Percentiles rank a stretch among this genome's conserved stretches.
phyloP scores from a whole-genome alignment of 2,329 filamentous ascomycete genomes.

The Helminthosporium solani region DNA sequence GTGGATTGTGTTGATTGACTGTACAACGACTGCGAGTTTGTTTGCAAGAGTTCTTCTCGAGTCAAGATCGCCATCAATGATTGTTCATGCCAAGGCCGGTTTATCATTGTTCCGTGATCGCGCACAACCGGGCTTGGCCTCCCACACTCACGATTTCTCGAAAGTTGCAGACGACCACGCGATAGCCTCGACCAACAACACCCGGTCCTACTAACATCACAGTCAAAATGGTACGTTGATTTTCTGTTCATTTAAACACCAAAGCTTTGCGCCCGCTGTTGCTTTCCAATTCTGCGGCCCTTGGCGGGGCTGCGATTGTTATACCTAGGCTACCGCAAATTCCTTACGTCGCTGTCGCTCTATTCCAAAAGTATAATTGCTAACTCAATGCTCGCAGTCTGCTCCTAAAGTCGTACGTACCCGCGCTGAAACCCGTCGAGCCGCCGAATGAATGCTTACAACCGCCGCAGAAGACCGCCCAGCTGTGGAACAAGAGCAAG shows the following conservation, averaged over 20 bases:
- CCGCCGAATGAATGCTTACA: constrained; percentile 41
- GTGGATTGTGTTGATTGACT: no score
- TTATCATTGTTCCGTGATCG: constrained; percentile 1
- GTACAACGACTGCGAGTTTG: background rate
- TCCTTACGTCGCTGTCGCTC: constrained; percentile 22
- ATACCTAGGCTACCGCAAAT: constrained; percentile 3
- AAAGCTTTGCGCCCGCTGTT: constrained; percentile 15
- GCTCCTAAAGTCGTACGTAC: constrained; percentile 61
- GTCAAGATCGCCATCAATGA: no score
- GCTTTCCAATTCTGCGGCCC: constrained; percentile 1
- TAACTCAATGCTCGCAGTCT: constrained; percentile 51
- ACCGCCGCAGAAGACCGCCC: constrained; percentile 69
- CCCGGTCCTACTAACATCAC: constrained; percentile 39
- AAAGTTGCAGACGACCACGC: constrained; percentile 39
- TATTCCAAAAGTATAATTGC: constrained; percentile 20
- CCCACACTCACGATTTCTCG: constrained; percentile 16
- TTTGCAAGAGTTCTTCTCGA: no score
- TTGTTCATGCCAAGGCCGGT: background rate
- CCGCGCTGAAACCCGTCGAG: constrained; percentile 13
- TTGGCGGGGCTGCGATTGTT: constrained; percentile 1
- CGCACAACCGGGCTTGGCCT: constrained; percentile 17
- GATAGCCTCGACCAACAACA: constrained; percentile 39
- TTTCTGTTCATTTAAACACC: constrained; percentile 15
- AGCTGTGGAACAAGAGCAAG: constrained; percentile 99
- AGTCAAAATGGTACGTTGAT: constrained; percentile 42